phyloP scores from a whole-genome alignment of 306 rosid species.

The Lagenaria siceraria region DNA sequence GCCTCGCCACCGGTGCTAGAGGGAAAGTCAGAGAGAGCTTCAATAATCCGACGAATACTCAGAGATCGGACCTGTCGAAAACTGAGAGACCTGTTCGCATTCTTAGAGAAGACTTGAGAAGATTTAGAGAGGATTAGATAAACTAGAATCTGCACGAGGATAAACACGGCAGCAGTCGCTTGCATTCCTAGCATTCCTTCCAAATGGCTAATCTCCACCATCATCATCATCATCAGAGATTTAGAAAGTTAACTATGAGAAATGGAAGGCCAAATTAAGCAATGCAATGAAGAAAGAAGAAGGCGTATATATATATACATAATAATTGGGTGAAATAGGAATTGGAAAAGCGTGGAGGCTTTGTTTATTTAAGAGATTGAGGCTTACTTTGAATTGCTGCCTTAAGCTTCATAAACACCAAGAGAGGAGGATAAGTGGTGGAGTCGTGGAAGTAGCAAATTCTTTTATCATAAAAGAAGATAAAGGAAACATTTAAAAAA shows the following conservation, averaged over 20 bases:
- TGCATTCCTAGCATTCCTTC: constrained; percentile 37
- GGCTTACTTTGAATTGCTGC: background rate
- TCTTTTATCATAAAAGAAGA: too few relatives aligned
- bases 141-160: constrained; percentile 55
- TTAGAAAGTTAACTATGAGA: background rate
- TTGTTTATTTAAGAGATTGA: background rate
- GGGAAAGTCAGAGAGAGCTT: constrained; percentile 47
- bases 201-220: constrained; percentile 26
- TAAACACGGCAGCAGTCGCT: constrained; percentile 42
- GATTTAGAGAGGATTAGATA: constrained; percentile 27
- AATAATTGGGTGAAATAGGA: background rate
- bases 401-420: background rate
- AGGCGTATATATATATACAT: background rate
- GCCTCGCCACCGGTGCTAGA: background rate
- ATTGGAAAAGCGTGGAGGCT: background rate
- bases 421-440: background rate
- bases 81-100: constrained; percentile 22
- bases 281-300: background rate
- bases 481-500: too few relatives aligned
- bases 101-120: background rate
- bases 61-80: constrained; percentile 46
- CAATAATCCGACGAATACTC: constrained; percentile 45
- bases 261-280: background rate
- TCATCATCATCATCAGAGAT: too few relatives aligned
- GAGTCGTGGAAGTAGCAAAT: background rate